Evolutionary conservation across 2,329 filamentous ascomycete species (phyloP).

Genomic region (Acarospora socialis): DNA sequence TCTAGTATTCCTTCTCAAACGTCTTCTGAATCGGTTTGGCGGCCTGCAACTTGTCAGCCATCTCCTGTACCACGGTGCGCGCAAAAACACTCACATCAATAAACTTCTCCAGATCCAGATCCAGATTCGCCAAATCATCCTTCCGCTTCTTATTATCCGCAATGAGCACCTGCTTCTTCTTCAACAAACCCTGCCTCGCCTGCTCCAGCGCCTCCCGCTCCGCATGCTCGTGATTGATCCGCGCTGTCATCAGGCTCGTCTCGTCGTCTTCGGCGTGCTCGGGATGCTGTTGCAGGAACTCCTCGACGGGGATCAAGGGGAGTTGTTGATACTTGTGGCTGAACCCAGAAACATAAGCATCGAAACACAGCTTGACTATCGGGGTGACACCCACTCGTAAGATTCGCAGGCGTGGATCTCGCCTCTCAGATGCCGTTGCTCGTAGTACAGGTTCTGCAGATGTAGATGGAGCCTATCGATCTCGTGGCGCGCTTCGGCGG

Average conservation of each 20-base stretch:
- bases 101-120: constrained; percentile 85
- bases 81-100: constrained; percentile 52
- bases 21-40: constrained; percentile 78
- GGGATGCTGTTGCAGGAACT: constrained; percentile 64
- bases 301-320: constrained; percentile 67
- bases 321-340: constrained; percentile 81
- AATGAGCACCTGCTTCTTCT: constrained; percentile 54
- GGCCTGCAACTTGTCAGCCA: constrained; percentile 38
- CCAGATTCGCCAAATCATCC: constrained; percentile 79
- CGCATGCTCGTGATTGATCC: constrained; percentile 78
- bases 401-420: constrained; percentile 85
- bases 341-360: too few species aligned
- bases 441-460: constrained; percentile 91
- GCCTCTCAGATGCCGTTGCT: constrained; percentile 76
- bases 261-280: constrained; percentile 60
- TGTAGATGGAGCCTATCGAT: constrained; percentile 85
- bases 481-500: constrained; percentile 75
- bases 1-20: constrained; percentile 58
- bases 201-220: constrained; percentile 78
- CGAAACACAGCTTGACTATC: not conserved
- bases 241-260: constrained; percentile 71
- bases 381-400: constrained; percentile 54
- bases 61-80: not conserved
- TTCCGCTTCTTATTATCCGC: constrained; percentile 82
- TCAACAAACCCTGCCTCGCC: constrained; percentile 62